Conservation (phyloP, 306 rosid species). For the Dalbergia cultrata region DNA sequence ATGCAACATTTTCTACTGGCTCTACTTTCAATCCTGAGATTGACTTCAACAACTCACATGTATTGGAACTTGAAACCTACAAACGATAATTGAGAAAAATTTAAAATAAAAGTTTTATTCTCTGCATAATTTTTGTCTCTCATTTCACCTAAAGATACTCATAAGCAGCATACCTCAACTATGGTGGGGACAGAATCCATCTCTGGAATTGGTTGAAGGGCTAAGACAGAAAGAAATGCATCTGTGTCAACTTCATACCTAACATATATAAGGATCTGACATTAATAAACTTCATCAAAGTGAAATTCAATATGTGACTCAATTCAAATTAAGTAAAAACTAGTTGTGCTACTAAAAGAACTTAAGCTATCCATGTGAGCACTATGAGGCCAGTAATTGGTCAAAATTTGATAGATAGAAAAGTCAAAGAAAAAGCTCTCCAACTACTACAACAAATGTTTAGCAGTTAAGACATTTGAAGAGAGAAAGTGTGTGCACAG, state of each 20-base stretch:
- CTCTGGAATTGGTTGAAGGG: constrained; percentile 89
- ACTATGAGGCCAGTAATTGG: constrained; percentile 18
- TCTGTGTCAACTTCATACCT: constrained; percentile 99
- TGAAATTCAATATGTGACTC: constrained; percentile 27
- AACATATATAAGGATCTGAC: constrained; percentile 49
- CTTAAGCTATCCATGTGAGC: not conserved
- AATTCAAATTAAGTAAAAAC: constrained; percentile 16
- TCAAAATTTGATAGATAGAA: constrained; percentile 14
- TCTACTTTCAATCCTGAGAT: constrained; percentile 85
- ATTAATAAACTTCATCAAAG: constrained; percentile 52
- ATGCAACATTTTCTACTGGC: constrained; percentile 93
- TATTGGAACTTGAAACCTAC: constrained; percentile 92
- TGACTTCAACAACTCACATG: constrained; percentile 88
- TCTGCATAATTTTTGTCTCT: constrained; percentile 1
- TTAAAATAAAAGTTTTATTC: constrained; percentile 38
- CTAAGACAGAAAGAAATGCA: constrained; percentile 95
- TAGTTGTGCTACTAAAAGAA: constrained; percentile 28
- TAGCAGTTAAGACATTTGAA: constrained; percentile 8
- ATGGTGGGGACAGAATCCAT: constrained; percentile 88
- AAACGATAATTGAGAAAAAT: constrained; percentile 42
- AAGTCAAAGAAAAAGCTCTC: constrained; percentile 1
- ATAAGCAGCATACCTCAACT: constrained; percentile 77
- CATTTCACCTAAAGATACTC: constrained; percentile 28
- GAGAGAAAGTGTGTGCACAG: not conserved
- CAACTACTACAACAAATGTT: not conserved